A percentile compares a stretch with the other conserved stretches of the same genome.
These are phyloP conservation scores for Rhinocladiella mackenziei DNA, from an alignment of 2,329 filamentous ascomycete species.

Conservation along the genomic window DNA sequence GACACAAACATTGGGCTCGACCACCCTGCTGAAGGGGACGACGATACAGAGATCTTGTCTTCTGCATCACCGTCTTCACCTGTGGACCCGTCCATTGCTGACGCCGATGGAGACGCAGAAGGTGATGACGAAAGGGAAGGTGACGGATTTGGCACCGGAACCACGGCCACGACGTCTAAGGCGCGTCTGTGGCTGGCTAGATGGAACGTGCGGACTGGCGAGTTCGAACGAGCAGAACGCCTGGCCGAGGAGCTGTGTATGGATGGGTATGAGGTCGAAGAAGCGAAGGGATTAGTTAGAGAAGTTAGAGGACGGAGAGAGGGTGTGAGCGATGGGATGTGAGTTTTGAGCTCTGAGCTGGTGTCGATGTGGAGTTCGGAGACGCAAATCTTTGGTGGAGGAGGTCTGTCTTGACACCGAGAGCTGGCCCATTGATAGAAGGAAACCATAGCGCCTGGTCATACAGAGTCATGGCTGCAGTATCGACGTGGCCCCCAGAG, in stretches of 20 bases:
- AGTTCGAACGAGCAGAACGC: slow-evolving; percentile 71
- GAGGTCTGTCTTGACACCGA: no score
- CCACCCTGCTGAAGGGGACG: slow-evolving; percentile 36
- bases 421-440: no score
- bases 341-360: no score
- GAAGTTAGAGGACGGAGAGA: slow-evolving; percentile 78
- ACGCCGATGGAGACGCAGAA: slow-evolving; percentile 37
- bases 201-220: slow-evolving; percentile 69
- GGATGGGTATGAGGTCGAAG: slow-evolving; percentile 93
- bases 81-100: slow-evolving; percentile 26
- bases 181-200: slow-evolving; percentile 90
- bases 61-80: slow-evolving; percentile 13
- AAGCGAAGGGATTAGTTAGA: slow-evolving; percentile 86
- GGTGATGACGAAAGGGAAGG: slow-evolving; percentile 36
- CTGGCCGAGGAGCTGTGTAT: slow-evolving; percentile 88
- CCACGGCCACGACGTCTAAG: slow-evolving; percentile 86
- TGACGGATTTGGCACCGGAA: slow-evolving; percentile 64
- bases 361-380: no score
- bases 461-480: no score
- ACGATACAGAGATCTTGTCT: slow-evolving; percentile 34
- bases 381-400: no score
- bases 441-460: no score
- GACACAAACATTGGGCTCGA: slow-evolving; percentile 17
- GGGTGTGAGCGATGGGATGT: slow-evolving; percentile 19
- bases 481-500: no score